Base-by-base conservation (phyloP, 2,329 filamentous ascomycete genomes). In the Hypoxylon sp. region DNA sequence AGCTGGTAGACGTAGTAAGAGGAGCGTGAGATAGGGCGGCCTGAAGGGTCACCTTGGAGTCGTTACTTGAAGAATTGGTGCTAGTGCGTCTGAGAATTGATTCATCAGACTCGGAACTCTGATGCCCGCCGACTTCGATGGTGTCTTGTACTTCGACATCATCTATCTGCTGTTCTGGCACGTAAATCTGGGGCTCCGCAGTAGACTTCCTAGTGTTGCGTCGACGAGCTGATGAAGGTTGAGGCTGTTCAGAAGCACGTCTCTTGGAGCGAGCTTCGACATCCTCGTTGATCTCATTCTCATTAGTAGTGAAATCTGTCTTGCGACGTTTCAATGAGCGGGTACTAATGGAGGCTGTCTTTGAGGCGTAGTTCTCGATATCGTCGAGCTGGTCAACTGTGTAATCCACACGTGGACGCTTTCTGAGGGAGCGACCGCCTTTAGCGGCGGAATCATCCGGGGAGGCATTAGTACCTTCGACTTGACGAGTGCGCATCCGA, bases 391-490 rank as follows among this genome's bases (percentile, higher is more conserved):
- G 85, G 73, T 85, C 83, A 73, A 84, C 81, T 35, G 84, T 86
- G 80, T 89, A 89, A 77, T 89, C 86, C 69, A 89, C 82, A 65
- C 86, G 85, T 57, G 84, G 80, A 59, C 87, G 83, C 76, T 86
- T 87, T 70, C 87, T 83, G 31, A 89, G 82, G 35, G 86, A 87
- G 78, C 88, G 87, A 53, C 87, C 86, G 58, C 87, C 87, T 76
- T 89, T 87, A 65, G 82, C 84, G 70, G 84, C 80, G 39, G 81
- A 79, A 22, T 86, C 85, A 48, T 84, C 84, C n/a, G 82, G 81
- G 13, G 78, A 60, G 5, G 26, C 22, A 35, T 74, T 75, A 33
- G 79, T 74, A 42, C 75, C 73, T 58, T 79, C 79, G n/a, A 73
- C 70, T 51, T 84, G 83, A 73, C 83, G 81, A 59, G 80, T 82